Evolutionary conservation across 371 early-diverging fungal species (phyloP).

Genomic region (Chytridium lagenaria): DNA sequence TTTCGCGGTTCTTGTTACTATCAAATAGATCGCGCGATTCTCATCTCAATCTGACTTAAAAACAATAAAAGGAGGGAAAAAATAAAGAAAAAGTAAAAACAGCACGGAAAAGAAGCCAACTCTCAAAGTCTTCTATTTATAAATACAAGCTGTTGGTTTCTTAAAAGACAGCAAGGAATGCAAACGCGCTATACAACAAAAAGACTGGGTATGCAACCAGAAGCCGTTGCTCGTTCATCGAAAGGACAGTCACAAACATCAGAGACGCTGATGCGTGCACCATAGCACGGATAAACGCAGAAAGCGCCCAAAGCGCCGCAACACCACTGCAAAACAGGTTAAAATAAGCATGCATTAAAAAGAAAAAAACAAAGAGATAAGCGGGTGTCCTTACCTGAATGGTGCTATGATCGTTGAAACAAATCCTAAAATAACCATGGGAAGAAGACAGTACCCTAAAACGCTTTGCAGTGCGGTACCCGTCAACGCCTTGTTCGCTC

Average conservation of each 20-base stretch:
- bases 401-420: conserved; percentile 36
- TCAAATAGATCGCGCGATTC: no score
- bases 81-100: no score
- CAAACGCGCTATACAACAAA: conserved; percentile 93
- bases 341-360: no score
- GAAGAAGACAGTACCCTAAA: conserved; percentile 95
- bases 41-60: no score
- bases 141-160: no score
- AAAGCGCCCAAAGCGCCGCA: conserved; percentile 59
- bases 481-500: conserved; percentile 88
- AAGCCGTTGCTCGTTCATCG: conserved; percentile 90
- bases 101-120: no score
- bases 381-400: conserved; percentile 46
- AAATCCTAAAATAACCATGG: conserved; percentile 80
- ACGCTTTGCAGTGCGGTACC: conserved; percentile 90
- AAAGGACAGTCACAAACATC: conserved; percentile 94
- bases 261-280: conserved; percentile 92
- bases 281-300: conserved; percentile 83
- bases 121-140: no score
- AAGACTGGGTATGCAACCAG: conserved; percentile 96
- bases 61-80: no score
- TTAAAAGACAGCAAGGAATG: conserved; percentile 89
- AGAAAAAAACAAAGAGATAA: neutral
- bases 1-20: no score
- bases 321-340: conserved; percentile 39